These are phyloP conservation scores for Schizophyllum commune DNA, from an alignment of 1,284 basidiomycete species.

Conservation along the genomic window DNA sequence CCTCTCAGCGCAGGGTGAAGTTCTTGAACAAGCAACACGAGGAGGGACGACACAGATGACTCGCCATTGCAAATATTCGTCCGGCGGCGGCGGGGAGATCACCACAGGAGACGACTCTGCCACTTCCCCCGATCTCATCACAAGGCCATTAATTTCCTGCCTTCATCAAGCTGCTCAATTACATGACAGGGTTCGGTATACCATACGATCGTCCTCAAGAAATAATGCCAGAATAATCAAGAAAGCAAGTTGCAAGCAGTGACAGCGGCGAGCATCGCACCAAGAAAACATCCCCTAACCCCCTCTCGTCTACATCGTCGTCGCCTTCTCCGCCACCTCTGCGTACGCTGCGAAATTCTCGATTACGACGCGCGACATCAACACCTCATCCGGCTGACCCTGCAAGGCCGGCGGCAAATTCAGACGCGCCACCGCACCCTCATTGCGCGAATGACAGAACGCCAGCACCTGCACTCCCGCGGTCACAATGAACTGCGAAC, in stretches of 20 bases:
- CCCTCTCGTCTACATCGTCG: neutral
- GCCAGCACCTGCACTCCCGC: slow-evolving; percentile 39
- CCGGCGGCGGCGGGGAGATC: no score
- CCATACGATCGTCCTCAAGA: no score
- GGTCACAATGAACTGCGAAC: slow-evolving; percentile 42
- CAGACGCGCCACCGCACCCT: slow-evolving; percentile 32
- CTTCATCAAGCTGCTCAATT: no score
- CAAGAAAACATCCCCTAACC: neutral
- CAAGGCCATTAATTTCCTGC: no score
- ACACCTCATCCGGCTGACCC: slow-evolving; percentile 21
- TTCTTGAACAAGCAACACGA: no score
- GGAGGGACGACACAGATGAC: no score
- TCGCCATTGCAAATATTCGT: no score
- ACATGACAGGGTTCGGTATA: no score
- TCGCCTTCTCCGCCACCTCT: slow-evolving; percentile 16
- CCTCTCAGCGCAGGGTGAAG: no score
- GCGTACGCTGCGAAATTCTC: slow-evolving; percentile 36
- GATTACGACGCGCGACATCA: slow-evolving; percentile 32
- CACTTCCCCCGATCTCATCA: no score
- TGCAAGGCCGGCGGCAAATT: slow-evolving; percentile 30
- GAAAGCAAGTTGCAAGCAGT: neutral
- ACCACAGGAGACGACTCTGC: no score
- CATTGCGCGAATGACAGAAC: slow-evolving; percentile 44
- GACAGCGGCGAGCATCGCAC: neutral
- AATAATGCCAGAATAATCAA: no score